A percentile compares a stretch with the other conserved stretches of the same genome.
Conservation (phyloP, 106 monocot species). For the Phalaenopsis aphrodite region DNA sequence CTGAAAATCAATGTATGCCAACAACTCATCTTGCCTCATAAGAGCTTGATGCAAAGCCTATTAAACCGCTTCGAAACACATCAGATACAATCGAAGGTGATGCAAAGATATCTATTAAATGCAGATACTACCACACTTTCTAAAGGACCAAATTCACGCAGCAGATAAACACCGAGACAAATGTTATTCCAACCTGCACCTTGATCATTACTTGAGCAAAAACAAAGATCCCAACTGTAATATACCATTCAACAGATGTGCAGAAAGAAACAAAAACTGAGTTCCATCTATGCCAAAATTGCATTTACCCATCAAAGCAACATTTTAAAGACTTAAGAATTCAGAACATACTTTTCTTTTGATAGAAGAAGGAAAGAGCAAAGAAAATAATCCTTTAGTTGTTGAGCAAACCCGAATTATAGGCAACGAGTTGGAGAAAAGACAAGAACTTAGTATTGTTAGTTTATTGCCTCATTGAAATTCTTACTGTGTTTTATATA, state of each 20-base stretch:
- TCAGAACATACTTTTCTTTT: neutral
- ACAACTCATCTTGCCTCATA: conserved; percentile 11
- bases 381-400: neutral
- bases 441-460: neutral
- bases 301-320: no score
- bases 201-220: no score
- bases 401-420: neutral
- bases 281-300: neutral
- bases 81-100: neutral
- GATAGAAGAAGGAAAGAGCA: neutral
- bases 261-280: neutral
- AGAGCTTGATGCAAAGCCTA: conserved; percentile 10
- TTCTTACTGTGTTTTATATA: neutral
- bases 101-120: neutral
- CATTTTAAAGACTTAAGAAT: conserved; percentile 16
- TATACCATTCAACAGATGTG: no score
- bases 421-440: neutral
- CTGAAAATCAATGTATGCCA: conserved; percentile 7
- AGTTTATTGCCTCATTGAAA: neutral
- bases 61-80: neutral
- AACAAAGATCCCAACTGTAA: no score
- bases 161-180: no score
- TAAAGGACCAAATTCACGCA: no score
- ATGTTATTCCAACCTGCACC: no score
- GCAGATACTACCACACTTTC: no score